Evolutionary conservation across 1,284 basidiomycete genomes (phyloP).

Genomic region (Cystobasidium sp.): DNA sequence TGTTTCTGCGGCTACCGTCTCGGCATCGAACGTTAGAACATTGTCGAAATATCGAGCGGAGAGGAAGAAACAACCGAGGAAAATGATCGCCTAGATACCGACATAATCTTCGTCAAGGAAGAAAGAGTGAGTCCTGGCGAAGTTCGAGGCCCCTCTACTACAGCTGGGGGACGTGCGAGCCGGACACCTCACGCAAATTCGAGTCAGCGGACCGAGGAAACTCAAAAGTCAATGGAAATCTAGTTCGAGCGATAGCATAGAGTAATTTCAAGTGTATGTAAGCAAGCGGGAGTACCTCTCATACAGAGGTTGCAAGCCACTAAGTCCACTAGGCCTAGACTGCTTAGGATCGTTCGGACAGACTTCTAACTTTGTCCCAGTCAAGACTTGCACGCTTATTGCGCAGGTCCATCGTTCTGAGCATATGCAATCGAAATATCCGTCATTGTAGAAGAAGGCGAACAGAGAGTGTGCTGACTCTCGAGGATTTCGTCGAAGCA

Average conservation of each 20-base stretch:
- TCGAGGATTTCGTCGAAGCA: neutral
- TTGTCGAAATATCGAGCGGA: constrained; percentile 17
- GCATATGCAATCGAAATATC: neutral
- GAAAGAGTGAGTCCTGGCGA: neutral
- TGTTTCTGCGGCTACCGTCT: neutral
- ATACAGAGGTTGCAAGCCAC: too few species aligned
- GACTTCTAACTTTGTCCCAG: too few species aligned
- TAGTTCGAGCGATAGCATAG: neutral
- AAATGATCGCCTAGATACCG: neutral
- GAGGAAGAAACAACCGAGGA: neutral
- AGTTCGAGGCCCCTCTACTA: neutral
- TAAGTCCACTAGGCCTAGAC: too few species aligned
- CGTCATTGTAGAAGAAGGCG: neutral
- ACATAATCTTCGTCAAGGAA: constrained; percentile 14
- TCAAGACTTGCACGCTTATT: too few species aligned
- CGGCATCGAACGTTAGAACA: neutral
- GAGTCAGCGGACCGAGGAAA: neutral
- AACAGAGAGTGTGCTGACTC: neutral
- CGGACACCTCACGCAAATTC: neutral
- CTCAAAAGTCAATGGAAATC: neutral
- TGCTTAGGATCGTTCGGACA: too few species aligned
- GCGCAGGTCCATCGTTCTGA: too few species aligned
- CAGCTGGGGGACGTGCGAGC: neutral
- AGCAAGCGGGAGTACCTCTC: too few species aligned
- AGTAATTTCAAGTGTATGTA: neutral